Evolutionary conservation across 1,284 basidiomycete species (phyloP), one percentile per base, ranked within the genome.

Genomic region (Exsudoporus floridanus): DNA sequence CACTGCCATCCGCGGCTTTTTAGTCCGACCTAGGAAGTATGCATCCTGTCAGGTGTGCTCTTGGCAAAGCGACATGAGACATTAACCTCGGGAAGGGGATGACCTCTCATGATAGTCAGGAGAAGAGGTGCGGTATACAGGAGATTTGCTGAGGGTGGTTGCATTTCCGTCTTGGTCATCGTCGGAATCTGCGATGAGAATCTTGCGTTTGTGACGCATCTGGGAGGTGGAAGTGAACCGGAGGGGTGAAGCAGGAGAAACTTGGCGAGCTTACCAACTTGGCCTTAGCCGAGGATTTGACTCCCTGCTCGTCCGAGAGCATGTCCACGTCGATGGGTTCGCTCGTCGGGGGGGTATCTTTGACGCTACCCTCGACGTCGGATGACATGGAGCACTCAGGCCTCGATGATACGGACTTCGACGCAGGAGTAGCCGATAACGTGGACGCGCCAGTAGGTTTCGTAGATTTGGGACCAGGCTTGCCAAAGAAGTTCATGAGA

Each of bases 251-350:
- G n/a, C 25, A 43, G 34, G n/a, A 56, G 23, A 49, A 40, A 38
- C 37, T 25, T 37, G 37, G 34, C 3, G 10, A 31, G 23, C 56
- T 27, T 54, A 69, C 67, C 39, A 38, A 52, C 39, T 52, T 55
- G 34, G 44, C 52, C 35, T 18, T 49, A 7, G 35, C 42, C 33
- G 55, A 33, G 3, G 49, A 46, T 27, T 69, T 71, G 33, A 76
- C 75, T 31, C 14, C 16, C 13, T 78, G 78, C 5, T 77, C 78
- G 21, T 79, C 79, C 7, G 74, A 76, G 37, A 81, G 56, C 82
- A 88, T 83, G 61, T 89, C 88, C 6, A 90, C 76, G 57, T 91
- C 87, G 50, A 89, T 78, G 19, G 79, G 75, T 56, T 90, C 86
- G 58, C 88, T 90, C 2, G 86, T 87, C 0, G 88, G 87, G 38